These are phyloP conservation scores for Nicotiana otophora DNA, from an alignment of 257 asterid species.

Conservation along the genomic window DNA sequence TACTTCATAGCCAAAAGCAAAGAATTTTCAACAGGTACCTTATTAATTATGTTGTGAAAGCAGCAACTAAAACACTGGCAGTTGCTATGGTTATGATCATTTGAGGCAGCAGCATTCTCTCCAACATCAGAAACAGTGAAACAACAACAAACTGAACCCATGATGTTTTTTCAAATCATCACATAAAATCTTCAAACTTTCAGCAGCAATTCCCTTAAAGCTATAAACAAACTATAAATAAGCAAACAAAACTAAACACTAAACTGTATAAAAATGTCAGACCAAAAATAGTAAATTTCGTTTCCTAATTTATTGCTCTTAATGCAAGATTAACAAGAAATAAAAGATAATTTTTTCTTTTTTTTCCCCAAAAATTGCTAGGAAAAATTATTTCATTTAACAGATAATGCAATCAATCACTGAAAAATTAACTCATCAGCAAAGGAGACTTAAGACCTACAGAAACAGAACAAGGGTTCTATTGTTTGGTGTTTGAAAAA, in stretches of 20 bases:
- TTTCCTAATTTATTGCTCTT: not conserved
- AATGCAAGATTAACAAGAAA: not conserved
- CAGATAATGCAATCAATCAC: not conserved
- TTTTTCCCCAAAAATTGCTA: not conserved
- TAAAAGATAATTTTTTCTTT: not conserved
- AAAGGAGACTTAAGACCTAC: not conserved
- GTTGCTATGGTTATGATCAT: slow-evolving; percentile 4
- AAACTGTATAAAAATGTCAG: not conserved
- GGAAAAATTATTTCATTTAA: not conserved
- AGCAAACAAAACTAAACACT: not conserved
- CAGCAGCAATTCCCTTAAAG: not conserved
- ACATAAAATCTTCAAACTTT: slow-evolving; percentile 7
- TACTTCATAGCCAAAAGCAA: not conserved
- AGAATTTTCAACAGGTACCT: slow-evolving; percentile 22
- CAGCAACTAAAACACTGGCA: slow-evolving; percentile 26
- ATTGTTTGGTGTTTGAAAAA: too few relatives aligned
- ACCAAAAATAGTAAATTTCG: not conserved
- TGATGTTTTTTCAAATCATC: slow-evolving; percentile 17
- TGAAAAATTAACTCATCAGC: not conserved
- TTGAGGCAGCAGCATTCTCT: not conserved
- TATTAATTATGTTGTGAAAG: slow-evolving; percentile 27
- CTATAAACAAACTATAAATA: not conserved
- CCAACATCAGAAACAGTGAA: slow-evolving; percentile 23
- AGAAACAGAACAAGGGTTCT: not conserved
- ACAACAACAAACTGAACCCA: slow-evolving; percentile 50